Evolutionary conservation across 2,329 filamentous ascomycete species (phyloP).

Genomic region (Trichophyton mentagrophytes): DNA sequence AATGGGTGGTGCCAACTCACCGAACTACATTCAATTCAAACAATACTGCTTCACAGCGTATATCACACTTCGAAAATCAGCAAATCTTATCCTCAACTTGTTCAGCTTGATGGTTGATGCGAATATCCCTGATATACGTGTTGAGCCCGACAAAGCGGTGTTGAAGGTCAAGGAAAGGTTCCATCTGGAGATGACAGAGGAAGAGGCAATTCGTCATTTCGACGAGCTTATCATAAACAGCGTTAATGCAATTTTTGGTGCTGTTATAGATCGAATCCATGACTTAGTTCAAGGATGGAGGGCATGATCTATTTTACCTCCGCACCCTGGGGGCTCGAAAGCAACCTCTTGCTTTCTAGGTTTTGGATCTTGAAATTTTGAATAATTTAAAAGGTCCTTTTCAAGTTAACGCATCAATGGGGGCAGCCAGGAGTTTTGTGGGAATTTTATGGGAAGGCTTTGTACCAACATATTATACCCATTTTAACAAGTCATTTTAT

Average conservation of each 20-base stretch:
- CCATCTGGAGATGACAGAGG: slow-evolving; percentile 79
- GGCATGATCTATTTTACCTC: slow-evolving; percentile 27
- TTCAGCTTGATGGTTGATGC: slow-evolving; percentile 97
- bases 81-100: slow-evolving; percentile 82
- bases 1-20: slow-evolving; percentile 74
- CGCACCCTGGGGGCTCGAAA: background rate
- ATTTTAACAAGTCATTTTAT: background rate
- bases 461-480: background rate
- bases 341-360: background rate
- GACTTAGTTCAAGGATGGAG: slow-evolving; percentile 86
- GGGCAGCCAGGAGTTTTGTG: background rate
- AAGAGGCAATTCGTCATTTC: slow-evolving; percentile 79
- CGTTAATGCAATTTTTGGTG: slow-evolving; percentile 75
- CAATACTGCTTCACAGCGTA: slow-evolving; percentile 95
- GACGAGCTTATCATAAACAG: slow-evolving; percentile 85
- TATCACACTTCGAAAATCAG: slow-evolving; percentile 76
- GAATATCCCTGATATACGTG: slow-evolving; percentile 86
- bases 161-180: slow-evolving; percentile 91
- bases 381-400: background rate
- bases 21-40: slow-evolving; percentile 79
- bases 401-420: background rate
- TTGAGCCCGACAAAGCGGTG: slow-evolving; percentile 87
- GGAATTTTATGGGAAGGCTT: background rate
- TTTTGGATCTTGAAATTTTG: background rate
- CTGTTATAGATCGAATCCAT: slow-evolving; percentile 89